phyloP scores from a whole-genome alignment of 2,329 filamentous ascomycete species.

The Lizonia empirigonia region DNA sequence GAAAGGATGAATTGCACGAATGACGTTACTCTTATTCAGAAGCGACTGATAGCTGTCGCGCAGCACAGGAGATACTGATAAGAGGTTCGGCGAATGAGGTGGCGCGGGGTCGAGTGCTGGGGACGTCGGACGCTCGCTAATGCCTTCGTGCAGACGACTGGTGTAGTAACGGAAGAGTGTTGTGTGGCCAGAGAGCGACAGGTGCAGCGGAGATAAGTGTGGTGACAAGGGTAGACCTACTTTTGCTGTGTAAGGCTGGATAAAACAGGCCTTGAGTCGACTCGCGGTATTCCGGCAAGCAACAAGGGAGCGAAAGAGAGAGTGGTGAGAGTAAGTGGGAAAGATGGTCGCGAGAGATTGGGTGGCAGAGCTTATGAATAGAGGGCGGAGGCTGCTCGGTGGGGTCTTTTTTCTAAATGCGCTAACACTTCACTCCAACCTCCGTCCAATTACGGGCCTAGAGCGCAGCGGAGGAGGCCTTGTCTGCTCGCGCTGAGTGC shows the following conservation, averaged over 20 bases:
- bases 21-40: conserved; percentile 29
- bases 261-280: conserved; percentile 35
- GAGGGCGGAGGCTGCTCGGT: conserved; percentile 33
- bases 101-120: conserved; percentile 33
- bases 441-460: conserved; percentile 40
- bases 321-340: conserved; percentile 15
- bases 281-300: conserved; percentile 40
- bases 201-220: conserved; percentile 23
- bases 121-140: conserved; percentile 28
- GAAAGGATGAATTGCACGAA: conserved; percentile 26
- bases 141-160: conserved; percentile 28
- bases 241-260: conserved; percentile 26
- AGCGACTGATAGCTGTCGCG: conserved; percentile 35
- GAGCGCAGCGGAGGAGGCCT: conserved; percentile 33
- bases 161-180: conserved; percentile 16
- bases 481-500: conserved; percentile 25
- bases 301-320: conserved; percentile 32
- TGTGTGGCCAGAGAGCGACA: conserved; percentile 19
- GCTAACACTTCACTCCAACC: conserved; percentile 42
- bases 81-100: conserved; percentile 42
- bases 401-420: conserved; percentile 45
- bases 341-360: conserved; percentile 26
- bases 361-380: conserved; percentile 46
- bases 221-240: conserved; percentile 36
- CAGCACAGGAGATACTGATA: conserved; percentile 38